These are phyloP conservation scores for Lipomyces starkeyi DNA, from an alignment of 805 yeast species.

Conservation along the genomic window DNA sequence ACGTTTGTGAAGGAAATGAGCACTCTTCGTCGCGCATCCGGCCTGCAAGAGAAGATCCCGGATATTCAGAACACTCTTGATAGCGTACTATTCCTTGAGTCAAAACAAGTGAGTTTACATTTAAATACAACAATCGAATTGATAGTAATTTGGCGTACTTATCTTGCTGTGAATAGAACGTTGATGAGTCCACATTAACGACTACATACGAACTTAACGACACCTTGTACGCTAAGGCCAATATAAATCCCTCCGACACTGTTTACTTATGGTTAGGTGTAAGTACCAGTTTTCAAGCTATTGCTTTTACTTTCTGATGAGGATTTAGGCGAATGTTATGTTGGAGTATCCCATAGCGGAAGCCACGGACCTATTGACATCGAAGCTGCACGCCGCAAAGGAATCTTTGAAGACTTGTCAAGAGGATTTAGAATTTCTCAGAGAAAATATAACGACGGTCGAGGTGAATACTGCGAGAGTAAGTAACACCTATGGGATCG, in stretches of 20 bases:
- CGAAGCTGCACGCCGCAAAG: constrained; percentile 67
- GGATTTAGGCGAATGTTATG: constrained; percentile 81
- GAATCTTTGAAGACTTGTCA: constrained; percentile 65
- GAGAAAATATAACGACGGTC: constrained; percentile 94
- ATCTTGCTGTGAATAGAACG: constrained; percentile 41
- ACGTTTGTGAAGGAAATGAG: constrained; percentile 54
- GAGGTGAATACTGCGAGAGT: constrained; percentile 93
- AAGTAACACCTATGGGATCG: constrained; percentile 1
- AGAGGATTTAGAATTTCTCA: constrained; percentile 81
- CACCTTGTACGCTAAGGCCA: constrained; percentile 86
- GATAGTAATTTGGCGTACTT: constrained; percentile 8
- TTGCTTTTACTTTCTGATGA: neutral
- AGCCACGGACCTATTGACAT: constrained; percentile 71
- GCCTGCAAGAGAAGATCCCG: constrained; percentile 77
- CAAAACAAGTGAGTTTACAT: constrained; percentile 47
- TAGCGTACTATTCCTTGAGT: constrained; percentile 65
- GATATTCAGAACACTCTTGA: constrained; percentile 86
- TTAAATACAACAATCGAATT: constrained; percentile 27
- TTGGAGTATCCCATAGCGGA: constrained; percentile 90
- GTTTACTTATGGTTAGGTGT: constrained; percentile 93
- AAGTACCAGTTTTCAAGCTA: constrained; percentile 16
- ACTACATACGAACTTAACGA: constrained; percentile 93
- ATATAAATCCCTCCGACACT: constrained; percentile 62
- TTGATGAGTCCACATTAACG: constrained; percentile 53
- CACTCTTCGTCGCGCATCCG: constrained; percentile 49